Evolutionary conservation across 2,329 filamentous ascomycete genomes (phyloP).

Genomic region (Ceratocystis eucalypticola): DNA sequence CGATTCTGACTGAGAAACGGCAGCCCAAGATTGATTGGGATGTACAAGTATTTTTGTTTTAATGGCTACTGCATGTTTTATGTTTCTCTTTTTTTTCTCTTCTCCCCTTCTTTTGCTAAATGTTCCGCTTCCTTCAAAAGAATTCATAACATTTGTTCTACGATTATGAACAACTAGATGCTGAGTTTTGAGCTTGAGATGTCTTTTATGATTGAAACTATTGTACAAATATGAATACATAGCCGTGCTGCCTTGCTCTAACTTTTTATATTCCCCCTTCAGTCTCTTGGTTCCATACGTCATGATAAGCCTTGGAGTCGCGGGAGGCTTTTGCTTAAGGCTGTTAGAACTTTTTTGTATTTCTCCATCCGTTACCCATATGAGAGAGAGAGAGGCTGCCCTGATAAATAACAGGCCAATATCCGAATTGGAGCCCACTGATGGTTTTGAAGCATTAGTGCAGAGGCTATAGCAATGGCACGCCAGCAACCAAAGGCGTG

Average conservation of each 20-base stretch:
- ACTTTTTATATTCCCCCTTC: background rate
- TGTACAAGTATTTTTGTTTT: background rate
- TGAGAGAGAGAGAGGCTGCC: background rate
- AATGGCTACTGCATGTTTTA: conserved; percentile 11
- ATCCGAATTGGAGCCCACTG: background rate
- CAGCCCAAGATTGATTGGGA: background rate
- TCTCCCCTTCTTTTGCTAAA: background rate
- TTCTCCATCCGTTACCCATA: background rate
- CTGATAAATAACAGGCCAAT: background rate
- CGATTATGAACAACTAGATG: too few relatives aligned
- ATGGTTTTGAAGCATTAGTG: background rate
- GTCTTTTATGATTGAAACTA: conserved; percentile 2
- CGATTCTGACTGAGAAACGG: conserved; percentile 39
- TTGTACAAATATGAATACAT: conserved; percentile 16
- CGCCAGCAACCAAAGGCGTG: background rate
- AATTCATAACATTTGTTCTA: too few relatives aligned
- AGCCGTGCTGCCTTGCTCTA: conserved; percentile 7
- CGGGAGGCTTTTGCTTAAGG: background rate
- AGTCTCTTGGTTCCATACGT: background rate
- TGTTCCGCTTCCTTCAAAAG: background rate
- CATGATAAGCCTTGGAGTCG: background rate
- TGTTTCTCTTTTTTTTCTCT: background rate
- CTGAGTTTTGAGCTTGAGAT: background rate
- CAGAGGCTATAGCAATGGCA: background rate
- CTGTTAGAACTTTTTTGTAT: background rate